Percentiles rank a stretch among this genome's conserved stretches.
These are phyloP conservation scores for Sanghuangporus weigelae DNA, from an alignment of 1,284 basidiomycete species.

Conservation along the genomic window DNA sequence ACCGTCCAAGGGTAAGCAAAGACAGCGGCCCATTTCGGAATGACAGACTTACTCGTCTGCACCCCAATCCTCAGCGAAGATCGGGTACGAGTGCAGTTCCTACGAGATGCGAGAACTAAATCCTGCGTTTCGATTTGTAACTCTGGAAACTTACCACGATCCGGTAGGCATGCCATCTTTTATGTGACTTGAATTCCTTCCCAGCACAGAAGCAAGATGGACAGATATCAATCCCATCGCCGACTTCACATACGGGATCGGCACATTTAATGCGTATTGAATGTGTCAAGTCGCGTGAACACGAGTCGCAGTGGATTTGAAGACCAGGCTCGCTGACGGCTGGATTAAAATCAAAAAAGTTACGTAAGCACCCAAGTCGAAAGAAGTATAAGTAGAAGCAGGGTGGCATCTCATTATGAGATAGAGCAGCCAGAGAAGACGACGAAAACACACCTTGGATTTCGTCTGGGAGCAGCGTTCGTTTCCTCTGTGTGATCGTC, in stretches of 20 bases:
- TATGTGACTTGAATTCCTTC: slow-evolving; percentile 85
- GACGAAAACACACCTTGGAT: slow-evolving; percentile 53
- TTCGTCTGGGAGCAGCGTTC: slow-evolving; percentile 67
- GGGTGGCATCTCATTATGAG: background rate
- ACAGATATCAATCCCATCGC: slow-evolving; percentile 83
- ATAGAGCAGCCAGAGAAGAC: slow-evolving; percentile 21
- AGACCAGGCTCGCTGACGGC: slow-evolving; percentile 74
- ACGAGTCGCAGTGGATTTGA: slow-evolving; percentile 72
- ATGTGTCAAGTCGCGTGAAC: slow-evolving; percentile 74
- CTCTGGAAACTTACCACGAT: slow-evolving; percentile 64
- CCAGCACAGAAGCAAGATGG: slow-evolving; percentile 90
- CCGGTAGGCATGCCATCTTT: slow-evolving; percentile 87
- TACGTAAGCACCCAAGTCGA: slow-evolving; percentile 18
- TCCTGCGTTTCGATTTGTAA: slow-evolving; percentile 1
- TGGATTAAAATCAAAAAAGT: slow-evolving; percentile 37
- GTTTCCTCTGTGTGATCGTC: slow-evolving; percentile 75
- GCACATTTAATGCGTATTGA: slow-evolving; percentile 92
- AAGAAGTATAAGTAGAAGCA: slow-evolving; percentile 20
- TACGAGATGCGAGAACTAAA: slow-evolving; percentile 30
- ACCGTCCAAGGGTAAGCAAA: slow-evolving; percentile 10
- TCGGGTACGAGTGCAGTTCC: slow-evolving; percentile 95
- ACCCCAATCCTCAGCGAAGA: slow-evolving; percentile 95
- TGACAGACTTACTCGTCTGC: slow-evolving; percentile 79
- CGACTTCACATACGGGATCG: slow-evolving; percentile 67
- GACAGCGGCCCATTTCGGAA: background rate